phyloP scores from a whole-genome alignment of 768 basidiomycete genomes.

The Bullera alba region DNA sequence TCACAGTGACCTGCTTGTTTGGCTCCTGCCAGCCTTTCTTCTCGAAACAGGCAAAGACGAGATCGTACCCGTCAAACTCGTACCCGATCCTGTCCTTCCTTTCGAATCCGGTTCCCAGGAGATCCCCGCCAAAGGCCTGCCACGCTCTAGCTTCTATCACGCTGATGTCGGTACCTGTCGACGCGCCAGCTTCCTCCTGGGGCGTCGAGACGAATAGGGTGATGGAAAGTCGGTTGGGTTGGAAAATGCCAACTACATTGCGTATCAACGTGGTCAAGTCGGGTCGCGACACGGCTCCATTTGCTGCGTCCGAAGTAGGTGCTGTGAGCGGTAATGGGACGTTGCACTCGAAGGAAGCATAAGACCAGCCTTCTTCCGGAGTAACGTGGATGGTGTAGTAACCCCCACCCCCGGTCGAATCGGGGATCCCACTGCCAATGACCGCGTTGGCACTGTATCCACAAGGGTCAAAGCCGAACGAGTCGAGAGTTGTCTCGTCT shows the following conservation, averaged over 20 bases:
- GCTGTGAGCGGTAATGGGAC: conserved; percentile 56
- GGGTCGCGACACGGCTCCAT: conserved; percentile 48
- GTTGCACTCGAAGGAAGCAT: conserved; percentile 98
- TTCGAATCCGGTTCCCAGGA: conserved; percentile 53
- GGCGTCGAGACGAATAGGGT: conserved; percentile 72
- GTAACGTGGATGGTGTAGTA: conserved; percentile 99
- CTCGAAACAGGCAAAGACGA: conserved; percentile 45
- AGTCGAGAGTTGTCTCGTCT: conserved; percentile 74
- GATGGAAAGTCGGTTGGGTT: conserved; percentile 73
- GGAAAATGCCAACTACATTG: conserved; percentile 87
- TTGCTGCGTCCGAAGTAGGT: conserved; percentile 23
- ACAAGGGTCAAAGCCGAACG: conserved; percentile 88
- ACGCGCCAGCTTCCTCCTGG: conserved; percentile 26
- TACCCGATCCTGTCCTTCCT: conserved; percentile 97
- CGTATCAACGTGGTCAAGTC: conserved; percentile 73
- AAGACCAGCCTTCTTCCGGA: conserved; percentile 95
- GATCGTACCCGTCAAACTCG: conserved; percentile 68
- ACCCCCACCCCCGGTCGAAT: conserved; percentile 58
- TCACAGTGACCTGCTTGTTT: no score
- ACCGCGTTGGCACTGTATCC: conserved; percentile 95
- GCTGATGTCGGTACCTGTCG: conserved; percentile 47
- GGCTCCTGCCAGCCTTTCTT: conserved; percentile 34
- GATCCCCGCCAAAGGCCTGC: conserved; percentile 50
- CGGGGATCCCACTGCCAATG: conserved; percentile 54
- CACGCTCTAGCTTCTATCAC: conserved; percentile 62